Base-by-base conservation (phyloP, 495 filamentous ascomycete genomes). In the Elasticomyces elasticus region DNA sequence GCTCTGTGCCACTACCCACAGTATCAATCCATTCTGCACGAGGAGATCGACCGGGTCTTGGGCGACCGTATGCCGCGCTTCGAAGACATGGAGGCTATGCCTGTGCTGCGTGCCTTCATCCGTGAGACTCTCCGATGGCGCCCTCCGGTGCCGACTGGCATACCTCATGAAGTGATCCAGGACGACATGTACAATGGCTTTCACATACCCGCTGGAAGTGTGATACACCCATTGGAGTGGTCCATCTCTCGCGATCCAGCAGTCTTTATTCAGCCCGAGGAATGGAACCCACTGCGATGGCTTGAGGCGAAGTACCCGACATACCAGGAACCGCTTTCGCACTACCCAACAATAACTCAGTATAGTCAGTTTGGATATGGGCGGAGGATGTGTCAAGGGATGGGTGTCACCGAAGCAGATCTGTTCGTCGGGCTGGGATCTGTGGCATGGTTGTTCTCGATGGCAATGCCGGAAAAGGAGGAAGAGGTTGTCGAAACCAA, bases 91-190 rank as follows among this genome's bases (percentile, higher is more conserved):
- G 67, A 64, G 15, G 61, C 67, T 24, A 57, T 72, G 45, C 69
- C 69, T 2, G 61, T 68, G 33, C 50, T 82, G 49, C 66, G 79
- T 28, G 79, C 81, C 0, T 69, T 78, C 19, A 72, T 83, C 17
- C 75, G 79, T 60, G 81, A 84, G 64, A 71, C 74, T n/a, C 67
- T 81, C 19, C 70, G 81, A 47, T 83, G 80, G 81, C 67, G 77
- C 10, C 79, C 80, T 66, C 74, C 51, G 63, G 76, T 60, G 67
- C 80, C 61, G 69, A 72, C 49, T 66, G 76, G 77, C 33, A 66
- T 69, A 19, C 78, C 78, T 0, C 80, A 84, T 52, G 73, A 71
- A 0, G 55, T 72, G 12, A 74, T 72, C 1, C 63, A 77, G 38
- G 74, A 80, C 49, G 77, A 79, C 57, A 64, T 74, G n/a, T 81